Evolutionary conservation across 768 basidiomycete species (phyloP).

Genomic region (Lentinula sp.): DNA sequence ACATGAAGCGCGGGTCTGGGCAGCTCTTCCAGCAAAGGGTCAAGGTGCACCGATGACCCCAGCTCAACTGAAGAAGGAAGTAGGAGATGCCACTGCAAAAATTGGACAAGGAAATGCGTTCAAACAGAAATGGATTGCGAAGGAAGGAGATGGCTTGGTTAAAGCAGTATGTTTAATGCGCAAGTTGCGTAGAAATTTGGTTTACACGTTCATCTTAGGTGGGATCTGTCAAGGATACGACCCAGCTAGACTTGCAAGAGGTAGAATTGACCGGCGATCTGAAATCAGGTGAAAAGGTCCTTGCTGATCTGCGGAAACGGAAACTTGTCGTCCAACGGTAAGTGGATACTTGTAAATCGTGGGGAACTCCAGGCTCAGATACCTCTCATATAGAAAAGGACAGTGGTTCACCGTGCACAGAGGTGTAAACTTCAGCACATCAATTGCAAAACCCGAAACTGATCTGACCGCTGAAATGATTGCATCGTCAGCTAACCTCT

Average conservation of each 20-base stretch:
- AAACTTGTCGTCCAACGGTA: slow-evolving; percentile 86
- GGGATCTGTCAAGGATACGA: slow-evolving; percentile 62
- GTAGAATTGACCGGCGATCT: slow-evolving; percentile 70
- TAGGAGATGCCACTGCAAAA: slow-evolving; percentile 88
- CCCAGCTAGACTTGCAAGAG: slow-evolving; percentile 68
- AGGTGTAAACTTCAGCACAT: slow-evolving; percentile 83
- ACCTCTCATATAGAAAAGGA: slow-evolving; percentile 61
- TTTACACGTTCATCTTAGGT: slow-evolving; percentile 35
- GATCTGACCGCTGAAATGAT: slow-evolving; percentile 97
- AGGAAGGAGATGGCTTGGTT: slow-evolving; percentile 83
- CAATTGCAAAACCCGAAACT: slow-evolving; percentile 89
- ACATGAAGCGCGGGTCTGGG: slow-evolving; percentile 95
- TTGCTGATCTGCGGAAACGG: slow-evolving; percentile 87
- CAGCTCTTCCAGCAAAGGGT: slow-evolving; percentile 68
- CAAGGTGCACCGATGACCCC: slow-evolving; percentile 60
- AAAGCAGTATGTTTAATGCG: slow-evolving; percentile 60
- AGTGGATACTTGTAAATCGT: background rate
- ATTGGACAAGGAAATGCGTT: slow-evolving; percentile 94
- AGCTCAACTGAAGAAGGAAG: slow-evolving; percentile 60
- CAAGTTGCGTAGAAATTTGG: background rate
- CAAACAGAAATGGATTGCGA: slow-evolving; percentile 95
- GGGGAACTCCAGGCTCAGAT: background rate
- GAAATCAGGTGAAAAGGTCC: slow-evolving; percentile 68
- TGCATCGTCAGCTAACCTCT: slow-evolving; percentile 56
- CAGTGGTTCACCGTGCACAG: slow-evolving; percentile 92